Conservation (phyloP, 208 protist species). For the Acanthamoeba healyi region DNA sequence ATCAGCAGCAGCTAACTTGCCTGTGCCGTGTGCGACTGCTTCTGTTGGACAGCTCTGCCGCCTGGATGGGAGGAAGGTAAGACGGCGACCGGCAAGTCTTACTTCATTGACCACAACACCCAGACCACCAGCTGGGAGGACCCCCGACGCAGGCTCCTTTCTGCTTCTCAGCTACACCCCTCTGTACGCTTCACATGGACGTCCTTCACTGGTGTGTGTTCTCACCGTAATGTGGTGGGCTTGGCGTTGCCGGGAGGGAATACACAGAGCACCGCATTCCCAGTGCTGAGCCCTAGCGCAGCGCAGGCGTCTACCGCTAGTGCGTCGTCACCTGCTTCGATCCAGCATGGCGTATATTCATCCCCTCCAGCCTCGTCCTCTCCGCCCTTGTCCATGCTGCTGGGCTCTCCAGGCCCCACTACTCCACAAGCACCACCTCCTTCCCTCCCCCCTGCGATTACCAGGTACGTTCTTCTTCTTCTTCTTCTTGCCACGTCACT, state of each 20-base stretch:
- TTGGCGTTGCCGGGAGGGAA: too few species aligned
- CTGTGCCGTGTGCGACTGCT: too few species aligned
- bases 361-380: neutral
- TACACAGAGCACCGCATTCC: too few species aligned
- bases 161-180: neutral
- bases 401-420: neutral
- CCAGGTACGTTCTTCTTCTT: neutral
- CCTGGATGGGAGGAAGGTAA: slow-evolving; percentile 47
- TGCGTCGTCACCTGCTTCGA: too few species aligned
- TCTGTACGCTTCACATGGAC: neutral
- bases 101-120: slow-evolving; percentile 74
- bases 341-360: neutral
- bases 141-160: slow-evolving; percentile 1
- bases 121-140: slow-evolving; percentile 51
- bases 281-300: too few species aligned
- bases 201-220: neutral
- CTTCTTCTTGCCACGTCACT: too few species aligned
- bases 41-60: neutral
- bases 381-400: neutral
- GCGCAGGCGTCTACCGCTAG: neutral
- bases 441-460: neutral
- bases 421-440: neutral
- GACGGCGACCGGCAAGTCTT: slow-evolving; percentile 19
- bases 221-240: too few species aligned
- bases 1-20: too few species aligned